Evolutionary conservation across 2,329 filamentous ascomycete species (phyloP).

Genomic region (Cordyceps farinosa): DNA sequence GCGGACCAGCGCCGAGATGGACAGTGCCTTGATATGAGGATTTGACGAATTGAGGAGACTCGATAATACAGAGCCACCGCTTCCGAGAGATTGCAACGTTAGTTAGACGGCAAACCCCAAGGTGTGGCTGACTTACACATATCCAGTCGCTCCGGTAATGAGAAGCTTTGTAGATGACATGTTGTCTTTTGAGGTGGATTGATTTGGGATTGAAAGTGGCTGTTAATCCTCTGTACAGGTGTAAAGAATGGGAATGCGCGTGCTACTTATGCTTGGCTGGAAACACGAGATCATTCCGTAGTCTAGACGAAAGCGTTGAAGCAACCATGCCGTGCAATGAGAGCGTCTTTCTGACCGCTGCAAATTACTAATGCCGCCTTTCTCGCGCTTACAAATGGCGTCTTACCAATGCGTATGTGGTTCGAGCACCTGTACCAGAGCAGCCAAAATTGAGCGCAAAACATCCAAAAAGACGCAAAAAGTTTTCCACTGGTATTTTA

Average conservation of each 20-base stretch:
- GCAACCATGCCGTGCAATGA: no score
- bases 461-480: neutral
- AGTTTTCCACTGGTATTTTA: neutral
- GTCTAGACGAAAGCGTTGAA: neutral
- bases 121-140: neutral
- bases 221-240: neutral
- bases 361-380: neutral
- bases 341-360: neutral
- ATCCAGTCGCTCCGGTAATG: neutral
- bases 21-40: slow-evolving; percentile 20
- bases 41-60: neutral
- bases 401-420: slow-evolving; percentile 6
- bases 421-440: neutral
- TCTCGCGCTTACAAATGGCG: slow-evolving; percentile 1
- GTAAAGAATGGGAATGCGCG: neutral
- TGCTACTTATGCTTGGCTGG: neutral
- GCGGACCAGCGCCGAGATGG: slow-evolving; percentile 27
- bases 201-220: neutral
- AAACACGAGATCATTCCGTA: neutral
- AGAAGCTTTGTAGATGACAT: neutral
- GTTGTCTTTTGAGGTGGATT: neutral
- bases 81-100: neutral
- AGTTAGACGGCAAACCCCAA: neutral
- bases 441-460: neutral
- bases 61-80: neutral